Percentiles rank a stretch among this genome's conserved stretches.
Evolutionary conservation across 768 basidiomycete genomes (phyloP).

Genomic region (Amanita subjunquillea): DNA sequence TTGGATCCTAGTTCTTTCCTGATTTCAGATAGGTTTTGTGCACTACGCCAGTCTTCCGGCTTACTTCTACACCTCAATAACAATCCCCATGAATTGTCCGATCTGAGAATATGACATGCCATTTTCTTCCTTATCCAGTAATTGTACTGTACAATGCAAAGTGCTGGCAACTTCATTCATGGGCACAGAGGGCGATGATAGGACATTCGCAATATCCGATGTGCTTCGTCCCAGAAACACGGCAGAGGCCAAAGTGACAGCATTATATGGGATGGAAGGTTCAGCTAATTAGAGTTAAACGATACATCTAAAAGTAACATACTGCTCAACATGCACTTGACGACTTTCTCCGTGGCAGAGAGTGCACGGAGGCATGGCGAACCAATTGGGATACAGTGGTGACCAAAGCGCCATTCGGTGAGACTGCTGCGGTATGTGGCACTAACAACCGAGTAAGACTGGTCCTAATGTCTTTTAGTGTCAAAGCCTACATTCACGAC

Average conservation of each 20-base stretch:
- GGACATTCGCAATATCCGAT: constrained; percentile 47
- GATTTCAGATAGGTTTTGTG: constrained; percentile 2
- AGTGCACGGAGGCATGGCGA: constrained; percentile 20
- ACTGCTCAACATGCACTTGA: constrained; percentile 8
- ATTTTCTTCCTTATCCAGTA: constrained; percentile 34
- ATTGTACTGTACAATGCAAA: constrained; percentile 33
- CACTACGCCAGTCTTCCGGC: constrained; percentile 9
- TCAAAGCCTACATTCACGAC: constrained; percentile 37
- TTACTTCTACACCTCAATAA: constrained; percentile 42
- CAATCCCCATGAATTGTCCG: constrained; percentile 30
- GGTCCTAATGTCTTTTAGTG: neutral
- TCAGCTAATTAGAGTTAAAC: neutral
- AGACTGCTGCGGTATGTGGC: constrained; percentile 41
- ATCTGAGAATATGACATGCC: constrained; percentile 30
- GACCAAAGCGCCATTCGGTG: constrained; percentile 49
- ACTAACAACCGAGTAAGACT: constrained; percentile 26
- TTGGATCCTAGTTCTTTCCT: constrained; percentile 12
- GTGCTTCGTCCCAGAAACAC: constrained; percentile 43
- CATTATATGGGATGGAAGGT: constrained; percentile 12
- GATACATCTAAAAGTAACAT: neutral
- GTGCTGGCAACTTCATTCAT: constrained; percentile 33
- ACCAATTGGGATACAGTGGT: neutral
- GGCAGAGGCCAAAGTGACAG: constrained; percentile 25
- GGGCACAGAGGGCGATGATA: constrained; percentile 33
- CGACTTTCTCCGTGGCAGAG: constrained; percentile 26